These are phyloP conservation scores for Leccinum arenicola DNA, from an alignment of 768 basidiomycete species.

Conservation along the genomic window DNA sequence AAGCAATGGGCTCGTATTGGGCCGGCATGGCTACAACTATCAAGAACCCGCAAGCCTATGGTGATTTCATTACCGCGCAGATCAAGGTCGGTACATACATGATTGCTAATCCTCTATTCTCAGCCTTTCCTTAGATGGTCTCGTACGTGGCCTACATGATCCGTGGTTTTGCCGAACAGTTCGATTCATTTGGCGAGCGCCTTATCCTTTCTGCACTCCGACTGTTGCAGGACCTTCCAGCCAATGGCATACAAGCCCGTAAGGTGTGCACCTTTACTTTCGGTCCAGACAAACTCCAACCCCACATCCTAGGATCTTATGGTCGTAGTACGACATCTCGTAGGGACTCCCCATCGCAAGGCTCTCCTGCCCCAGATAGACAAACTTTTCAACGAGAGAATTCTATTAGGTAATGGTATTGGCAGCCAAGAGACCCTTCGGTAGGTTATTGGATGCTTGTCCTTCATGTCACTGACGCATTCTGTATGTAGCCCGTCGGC, in stretches of 20 bases:
- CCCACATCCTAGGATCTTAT: constrained; percentile 67
- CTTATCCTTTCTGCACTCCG: constrained; percentile 79
- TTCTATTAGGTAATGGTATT: constrained; percentile 81
- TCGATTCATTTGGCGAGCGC: constrained; percentile 74
- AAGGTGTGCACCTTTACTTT: constrained; percentile 48
- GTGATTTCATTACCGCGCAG: constrained; percentile 83
- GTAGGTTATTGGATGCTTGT: constrained; percentile 35
- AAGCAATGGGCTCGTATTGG: constrained; percentile 81
- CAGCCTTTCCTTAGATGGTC: constrained; percentile 57
- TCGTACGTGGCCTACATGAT: constrained; percentile 91
- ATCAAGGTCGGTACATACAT: constrained; percentile 62
- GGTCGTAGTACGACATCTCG: constrained; percentile 88
- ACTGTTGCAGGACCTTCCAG: constrained; percentile 91
- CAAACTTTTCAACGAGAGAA: constrained; percentile 86
- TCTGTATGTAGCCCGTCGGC: constrained; percentile 62
- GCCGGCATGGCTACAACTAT: constrained; percentile 78
- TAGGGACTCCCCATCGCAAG: constrained; percentile 72
- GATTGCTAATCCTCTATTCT: background rate
- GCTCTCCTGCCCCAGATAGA: constrained; percentile 82
- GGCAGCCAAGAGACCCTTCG: constrained; percentile 84
- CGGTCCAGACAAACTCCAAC: background rate
- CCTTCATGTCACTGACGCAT: constrained; percentile 4
- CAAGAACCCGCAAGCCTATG: constrained; percentile 68
- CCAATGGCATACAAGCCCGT: constrained; percentile 75
- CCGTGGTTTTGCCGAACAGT: constrained; percentile 60